A percentile compares a stretch with the other conserved stretches of the same genome.
Evolutionary conservation across 352 stramenopile genomes (phyloP).

Genomic region (Hyaloperonospora brassicae): DNA sequence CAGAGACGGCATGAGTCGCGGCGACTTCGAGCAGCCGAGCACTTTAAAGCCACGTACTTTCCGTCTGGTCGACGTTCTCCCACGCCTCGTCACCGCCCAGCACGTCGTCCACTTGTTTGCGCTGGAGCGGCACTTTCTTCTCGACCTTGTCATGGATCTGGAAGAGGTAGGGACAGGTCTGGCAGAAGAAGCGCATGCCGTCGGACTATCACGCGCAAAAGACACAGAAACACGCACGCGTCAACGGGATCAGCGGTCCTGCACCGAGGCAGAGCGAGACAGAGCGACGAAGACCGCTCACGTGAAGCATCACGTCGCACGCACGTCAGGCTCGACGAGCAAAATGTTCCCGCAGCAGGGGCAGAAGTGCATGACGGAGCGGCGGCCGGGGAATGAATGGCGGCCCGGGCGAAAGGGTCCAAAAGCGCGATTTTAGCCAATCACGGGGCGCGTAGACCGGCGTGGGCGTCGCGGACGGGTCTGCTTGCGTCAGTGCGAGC

Average conservation of each 20-base stretch:
- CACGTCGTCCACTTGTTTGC: slow-evolving; percentile 98
- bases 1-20: background rate
- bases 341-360: slow-evolving; percentile 86
- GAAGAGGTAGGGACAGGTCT: slow-evolving; percentile 85
- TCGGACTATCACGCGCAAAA: slow-evolving; percentile 42
- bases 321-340: slow-evolving; percentile 81
- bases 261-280: no score
- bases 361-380: slow-evolving; percentile 77
- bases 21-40: background rate
- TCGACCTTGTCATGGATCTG: slow-evolving; percentile 84
- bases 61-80: slow-evolving; percentile 98
- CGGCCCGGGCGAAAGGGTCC: background rate
- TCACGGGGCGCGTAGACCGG: background rate
- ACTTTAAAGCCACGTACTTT: slow-evolving; percentile 45
- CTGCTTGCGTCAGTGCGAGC: no score
- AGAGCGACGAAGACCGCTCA: background rate
- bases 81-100: slow-evolving; percentile 94
- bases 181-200: slow-evolving; percentile 87
- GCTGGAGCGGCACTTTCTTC: slow-evolving; percentile 87
- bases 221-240: slow-evolving; percentile 1
- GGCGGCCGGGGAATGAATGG: slow-evolving; percentile 2
- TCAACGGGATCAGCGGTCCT: no score
- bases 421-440: slow-evolving; percentile 11
- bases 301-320: slow-evolving; percentile 7
- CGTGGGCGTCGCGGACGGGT: no score